Evolutionary conservation across 768 basidiomycete genomes (phyloP), one percentile per base, ranked within the genome.

Genomic region (Leccinum uliginosum): DNA sequence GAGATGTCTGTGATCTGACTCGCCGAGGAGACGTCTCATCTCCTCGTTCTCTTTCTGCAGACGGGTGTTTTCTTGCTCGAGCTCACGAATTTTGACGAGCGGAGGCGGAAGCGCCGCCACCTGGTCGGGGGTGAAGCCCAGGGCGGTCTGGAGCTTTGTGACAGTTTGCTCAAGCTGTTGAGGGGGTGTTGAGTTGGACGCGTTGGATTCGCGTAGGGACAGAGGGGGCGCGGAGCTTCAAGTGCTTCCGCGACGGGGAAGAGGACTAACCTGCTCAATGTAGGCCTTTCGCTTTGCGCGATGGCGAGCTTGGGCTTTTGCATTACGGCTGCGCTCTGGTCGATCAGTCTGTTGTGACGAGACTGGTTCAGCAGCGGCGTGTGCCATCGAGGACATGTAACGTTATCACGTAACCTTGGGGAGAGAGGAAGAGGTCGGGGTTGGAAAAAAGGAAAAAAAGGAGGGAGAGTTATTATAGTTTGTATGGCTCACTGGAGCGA

Each of bases 281-380:
- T 93, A 93, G 11, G 91, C 91, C 76, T 93, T 93, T 74, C 91
- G 82, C 73, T 93, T 93, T 70, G 91, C 91, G 59, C 91, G 84
- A 78, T 93, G 91, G 65, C 91, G 78, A 34, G 91, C 91, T 76
- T 93, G 91, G 10, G 91, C 91, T 73, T 86, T 87, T 53, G 87
- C 88, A 76, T 91, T 91, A 78, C 89, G 86, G 80, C 86, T 88
- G 64, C 87, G 85, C 74, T 89, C 87, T 78, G 87, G 87, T 70
- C 83, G 83, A 74, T 87, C 85, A 66, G 77, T 52, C 53, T 71
- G 65, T 35, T 73, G 70, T 74, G 73, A 68, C 68, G 68, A 71
- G 62, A 71, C 68, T 47, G 61, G 63, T 65, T 74, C 71, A 64
- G 58, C 76, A 75, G 82, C 74, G 77, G 82, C 78, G 68, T 77